Conservation (phyloP, 176 grass and related monocot genomes). For the Puccinellia tenuiflora region DNA sequence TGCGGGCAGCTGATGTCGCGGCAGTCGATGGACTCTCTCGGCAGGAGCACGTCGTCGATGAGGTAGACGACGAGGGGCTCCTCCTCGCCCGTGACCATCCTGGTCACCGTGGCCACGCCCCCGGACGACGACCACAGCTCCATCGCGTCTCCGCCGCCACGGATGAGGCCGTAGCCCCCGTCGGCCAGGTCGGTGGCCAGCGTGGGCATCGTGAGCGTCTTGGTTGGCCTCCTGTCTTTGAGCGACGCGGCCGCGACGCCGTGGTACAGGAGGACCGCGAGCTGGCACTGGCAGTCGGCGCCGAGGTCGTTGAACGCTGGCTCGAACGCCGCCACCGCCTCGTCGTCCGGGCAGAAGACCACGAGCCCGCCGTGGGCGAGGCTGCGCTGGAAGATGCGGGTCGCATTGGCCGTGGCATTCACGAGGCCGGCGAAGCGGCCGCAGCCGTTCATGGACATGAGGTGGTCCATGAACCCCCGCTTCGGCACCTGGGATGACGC, state of each 20-base stretch:
- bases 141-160: neutral
- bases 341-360: conserved; percentile 50
- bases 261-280: conserved; percentile 50
- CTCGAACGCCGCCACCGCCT: conserved; percentile 34
- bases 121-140: neutral
- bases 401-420: conserved; percentile 9
- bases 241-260: conserved; percentile 35
- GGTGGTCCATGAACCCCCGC: conserved; percentile 4
- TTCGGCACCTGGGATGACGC: neutral
- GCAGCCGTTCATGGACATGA: conserved; percentile 58
- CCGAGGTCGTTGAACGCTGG: conserved; percentile 47
- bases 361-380: conserved; percentile 29
- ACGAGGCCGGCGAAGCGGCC: conserved; percentile 41
- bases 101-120: conserved; percentile 2
- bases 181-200: conserved; percentile 25
- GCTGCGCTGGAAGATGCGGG: neutral
- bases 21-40: too few species aligned
- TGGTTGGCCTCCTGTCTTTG: too few species aligned
- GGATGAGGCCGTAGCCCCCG: conserved; percentile 22
- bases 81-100: neutral
- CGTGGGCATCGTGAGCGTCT: conserved; percentile 38
- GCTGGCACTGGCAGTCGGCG: neutral
- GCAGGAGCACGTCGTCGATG: too few species aligned
- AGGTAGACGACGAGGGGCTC: too few species aligned
- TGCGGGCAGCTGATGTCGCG: too few species aligned